phyloP scores from a whole-genome alignment of 2,329 filamentous ascomycete species.

The Aspergillus ibericus region DNA sequence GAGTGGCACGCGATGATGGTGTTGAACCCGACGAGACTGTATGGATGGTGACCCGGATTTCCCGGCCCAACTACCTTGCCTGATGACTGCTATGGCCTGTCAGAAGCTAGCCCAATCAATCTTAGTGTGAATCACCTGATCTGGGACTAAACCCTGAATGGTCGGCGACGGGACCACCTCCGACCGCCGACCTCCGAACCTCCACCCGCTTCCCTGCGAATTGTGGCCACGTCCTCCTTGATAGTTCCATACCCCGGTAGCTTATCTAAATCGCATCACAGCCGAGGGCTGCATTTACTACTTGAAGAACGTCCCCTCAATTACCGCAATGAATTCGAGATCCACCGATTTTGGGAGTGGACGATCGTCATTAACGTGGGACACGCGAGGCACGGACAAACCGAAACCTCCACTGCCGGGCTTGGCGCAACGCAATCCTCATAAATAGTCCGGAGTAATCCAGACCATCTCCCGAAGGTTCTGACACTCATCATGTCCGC shows the following conservation, averaged over 20 bases:
- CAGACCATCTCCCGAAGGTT: not conserved
- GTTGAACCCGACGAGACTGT: conserved; percentile 20
- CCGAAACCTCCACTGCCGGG: not conserved
- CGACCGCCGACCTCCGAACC: not conserved
- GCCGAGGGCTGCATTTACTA: not conserved
- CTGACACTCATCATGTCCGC: conserved; percentile 1
- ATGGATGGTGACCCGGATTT: conserved; percentile 1
- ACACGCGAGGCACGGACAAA: not conserved
- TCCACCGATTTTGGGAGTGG: not conserved
- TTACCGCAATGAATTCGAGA: not conserved
- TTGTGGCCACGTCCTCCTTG: not conserved
- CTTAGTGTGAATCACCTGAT: not conserved
- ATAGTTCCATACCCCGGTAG: not conserved
- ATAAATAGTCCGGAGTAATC: not conserved
- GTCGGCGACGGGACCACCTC: not conserved
- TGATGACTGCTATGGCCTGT: no score
- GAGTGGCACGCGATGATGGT: conserved; percentile 29
- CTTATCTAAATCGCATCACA: not conserved
- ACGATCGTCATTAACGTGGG: not conserved
- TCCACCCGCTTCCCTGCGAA: not conserved
- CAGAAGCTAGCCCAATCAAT: no score
- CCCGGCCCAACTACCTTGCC: not conserved
- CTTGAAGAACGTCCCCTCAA: no score
- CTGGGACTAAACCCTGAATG: not conserved
- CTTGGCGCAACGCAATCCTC: conserved; percentile 7